Percentiles rank a stretch among this genome's conserved stretches.
Conservation (phyloP, 2,329 filamentous ascomycete genomes). For the Claviceps monticola region DNA sequence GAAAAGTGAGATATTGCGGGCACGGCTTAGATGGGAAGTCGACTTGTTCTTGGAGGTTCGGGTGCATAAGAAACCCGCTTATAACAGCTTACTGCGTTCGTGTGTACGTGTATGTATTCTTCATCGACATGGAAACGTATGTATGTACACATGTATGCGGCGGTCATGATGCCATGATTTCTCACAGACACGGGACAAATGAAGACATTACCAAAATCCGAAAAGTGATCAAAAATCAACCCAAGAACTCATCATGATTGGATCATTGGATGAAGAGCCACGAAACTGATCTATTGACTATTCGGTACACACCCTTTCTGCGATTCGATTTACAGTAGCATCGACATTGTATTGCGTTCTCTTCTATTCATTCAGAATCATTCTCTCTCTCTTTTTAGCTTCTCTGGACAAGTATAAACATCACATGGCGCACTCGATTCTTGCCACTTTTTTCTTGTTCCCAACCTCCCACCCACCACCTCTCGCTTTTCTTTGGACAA, state of each 20-base stretch:
- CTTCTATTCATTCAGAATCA: too few relatives aligned
- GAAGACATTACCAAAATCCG: not conserved
- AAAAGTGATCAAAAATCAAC: not conserved
- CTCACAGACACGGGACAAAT: not conserved
- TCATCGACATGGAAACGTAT: not conserved
- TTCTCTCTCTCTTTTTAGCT: not conserved
- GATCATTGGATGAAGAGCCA: not conserved
- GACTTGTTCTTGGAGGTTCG: not conserved
- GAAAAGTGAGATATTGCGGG: not conserved
- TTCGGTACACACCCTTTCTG: not conserved
- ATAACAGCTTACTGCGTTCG: not conserved
- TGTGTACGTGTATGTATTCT: not conserved
- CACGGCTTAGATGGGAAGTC: not conserved
- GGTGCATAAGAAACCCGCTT: not conserved
- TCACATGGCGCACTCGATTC: not conserved
- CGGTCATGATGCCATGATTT: not conserved
- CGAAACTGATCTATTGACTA: not conserved
- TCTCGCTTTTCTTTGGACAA: not conserved
- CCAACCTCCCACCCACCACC: not conserved
- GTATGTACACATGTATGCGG: not conserved
- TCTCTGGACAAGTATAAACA: not conserved
- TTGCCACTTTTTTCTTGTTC: not conserved
- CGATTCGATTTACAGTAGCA: not conserved
- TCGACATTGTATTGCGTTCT: too few relatives aligned
- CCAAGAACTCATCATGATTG: not conserved